phyloP scores from a whole-genome alignment of 2,329 filamentous ascomycete species.

The Ilyonectria mors-panacis region DNA sequence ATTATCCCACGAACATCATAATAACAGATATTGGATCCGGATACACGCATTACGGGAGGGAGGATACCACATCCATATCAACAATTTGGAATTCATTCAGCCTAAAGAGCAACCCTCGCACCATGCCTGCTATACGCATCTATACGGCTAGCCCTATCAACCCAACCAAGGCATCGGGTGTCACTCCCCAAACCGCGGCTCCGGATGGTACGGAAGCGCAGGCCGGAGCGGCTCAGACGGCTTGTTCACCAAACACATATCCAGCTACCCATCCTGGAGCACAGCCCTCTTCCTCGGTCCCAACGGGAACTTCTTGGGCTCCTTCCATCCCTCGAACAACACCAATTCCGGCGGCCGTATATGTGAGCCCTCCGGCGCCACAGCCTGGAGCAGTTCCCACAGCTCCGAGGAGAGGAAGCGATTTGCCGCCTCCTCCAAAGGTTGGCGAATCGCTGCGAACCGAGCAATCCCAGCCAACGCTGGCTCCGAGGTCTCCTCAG shows the following conservation, averaged over 20 bases:
- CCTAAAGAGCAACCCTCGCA: constrained; percentile 29
- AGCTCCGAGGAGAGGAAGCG: constrained; percentile 51
- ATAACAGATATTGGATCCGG: background rate
- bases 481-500: constrained; percentile 62
- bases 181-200: constrained; percentile 62
- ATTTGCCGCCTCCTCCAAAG: constrained; percentile 67
- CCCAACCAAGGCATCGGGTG: constrained; percentile 66
- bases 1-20: background rate
- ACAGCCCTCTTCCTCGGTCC: constrained; percentile 57
- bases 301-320: constrained; percentile 57
- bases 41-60: background rate
- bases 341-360: constrained; percentile 56
- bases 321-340: constrained; percentile 59
- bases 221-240: constrained; percentile 41
- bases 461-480: constrained; percentile 52
- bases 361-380: constrained; percentile 64
- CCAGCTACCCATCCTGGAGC: constrained; percentile 45
- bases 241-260: constrained; percentile 52
- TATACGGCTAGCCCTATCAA: constrained; percentile 73
- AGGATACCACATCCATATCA: background rate
- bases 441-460: constrained; percentile 60
- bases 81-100: background rate
- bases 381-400: constrained; percentile 71
- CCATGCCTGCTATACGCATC: constrained; percentile 74
- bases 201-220: constrained; percentile 40